Base-by-base conservation (phyloP, 768 basidiomycete species). In the Galerina sulciceps region DNA sequence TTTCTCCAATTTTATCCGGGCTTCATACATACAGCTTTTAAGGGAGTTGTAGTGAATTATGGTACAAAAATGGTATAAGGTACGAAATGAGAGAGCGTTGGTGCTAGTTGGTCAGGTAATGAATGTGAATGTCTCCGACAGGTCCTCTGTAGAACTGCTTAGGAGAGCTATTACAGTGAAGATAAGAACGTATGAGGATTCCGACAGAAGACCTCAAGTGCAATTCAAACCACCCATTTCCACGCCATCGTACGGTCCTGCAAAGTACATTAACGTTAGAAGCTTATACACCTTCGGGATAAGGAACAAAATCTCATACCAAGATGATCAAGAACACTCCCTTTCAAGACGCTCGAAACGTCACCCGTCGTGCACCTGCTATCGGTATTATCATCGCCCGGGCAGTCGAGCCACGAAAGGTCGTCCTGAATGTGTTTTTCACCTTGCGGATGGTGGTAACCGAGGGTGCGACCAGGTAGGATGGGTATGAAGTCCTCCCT, bases 301-400 rank as follows among this genome's bases (percentile, higher is more conserved):
- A n/a, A n/a, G 44, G 22, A 14, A 26, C 6, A 44, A 20, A n/a
- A 18, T 17, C 18, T 1, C 63, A n/a, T 61, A 65, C 84, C 86
- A 53, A 74, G 66, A 61, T 89, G 89, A 57, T 89, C 73, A 18
- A 54, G 34, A 34, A 68, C 54, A 44, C 75, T 56, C 1, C 84
- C 75, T 8, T 71, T 71, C 18, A 84, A 79, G 54, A 90, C 73
- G 26, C 77, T 79, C 0, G 76, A 64, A 4, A 87, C 85, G 52
- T 81, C 81, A 1, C 85, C 87, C n/a, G 78, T 77, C 8, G 67
- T 76, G 69, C 88, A 89, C 56, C 78, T 67, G 2, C 45, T 60
- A 59, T 78, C 83, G 5, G 78, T 64, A 65, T 90, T 89, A 59
- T 90, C 89, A 56, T 88, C 81, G 4, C 87, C 84, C 4, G 85